phyloP scores from a whole-genome alignment of 2,329 filamentous ascomycete species.

The Hypomyces perniciosus region DNA sequence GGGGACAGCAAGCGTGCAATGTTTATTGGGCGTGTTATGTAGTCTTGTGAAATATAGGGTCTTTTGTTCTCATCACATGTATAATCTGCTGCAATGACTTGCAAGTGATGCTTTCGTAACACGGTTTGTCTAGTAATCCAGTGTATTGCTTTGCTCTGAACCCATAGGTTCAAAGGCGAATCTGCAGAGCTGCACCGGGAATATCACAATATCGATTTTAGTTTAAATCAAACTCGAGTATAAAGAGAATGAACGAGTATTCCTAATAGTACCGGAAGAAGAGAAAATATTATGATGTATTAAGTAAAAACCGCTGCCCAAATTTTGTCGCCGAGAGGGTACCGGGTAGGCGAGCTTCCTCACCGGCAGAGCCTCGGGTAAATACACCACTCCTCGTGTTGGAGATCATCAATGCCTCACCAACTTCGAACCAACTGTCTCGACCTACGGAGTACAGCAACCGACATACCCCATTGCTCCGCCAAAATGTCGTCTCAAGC shows the following conservation, averaged over 20 bases:
- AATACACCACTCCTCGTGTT: conserved; percentile 16
- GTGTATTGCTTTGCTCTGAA: no score
- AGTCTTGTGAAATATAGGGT: conserved; percentile 6
- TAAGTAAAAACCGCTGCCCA: no score
- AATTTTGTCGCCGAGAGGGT: no score
- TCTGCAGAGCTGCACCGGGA: no score
- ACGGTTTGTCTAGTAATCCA: no score
- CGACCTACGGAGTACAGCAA: conserved; percentile 2
- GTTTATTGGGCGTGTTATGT: conserved; percentile 3
- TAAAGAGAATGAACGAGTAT: no score
- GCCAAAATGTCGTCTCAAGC: conserved; percentile 57
- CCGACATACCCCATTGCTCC: conserved; percentile 16
- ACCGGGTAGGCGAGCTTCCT: no score
- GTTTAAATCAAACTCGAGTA: no score
- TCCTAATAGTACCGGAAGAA: no score
- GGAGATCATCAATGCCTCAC: conserved; percentile 22
- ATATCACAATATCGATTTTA: no score
- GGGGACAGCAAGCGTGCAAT: conserved; percentile 13
- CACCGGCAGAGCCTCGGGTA: conserved; percentile 24
- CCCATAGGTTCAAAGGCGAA: no score
- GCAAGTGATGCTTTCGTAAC: background rate
- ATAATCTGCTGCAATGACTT: conserved; percentile 1
- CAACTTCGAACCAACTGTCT: conserved; percentile 15
- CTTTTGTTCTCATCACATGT: conserved; percentile 1
- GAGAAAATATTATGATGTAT: no score